phyloP scores from a whole-genome alignment of 2,329 filamentous ascomycete genomes.

The Pseudopithomyces maydicus region DNA sequence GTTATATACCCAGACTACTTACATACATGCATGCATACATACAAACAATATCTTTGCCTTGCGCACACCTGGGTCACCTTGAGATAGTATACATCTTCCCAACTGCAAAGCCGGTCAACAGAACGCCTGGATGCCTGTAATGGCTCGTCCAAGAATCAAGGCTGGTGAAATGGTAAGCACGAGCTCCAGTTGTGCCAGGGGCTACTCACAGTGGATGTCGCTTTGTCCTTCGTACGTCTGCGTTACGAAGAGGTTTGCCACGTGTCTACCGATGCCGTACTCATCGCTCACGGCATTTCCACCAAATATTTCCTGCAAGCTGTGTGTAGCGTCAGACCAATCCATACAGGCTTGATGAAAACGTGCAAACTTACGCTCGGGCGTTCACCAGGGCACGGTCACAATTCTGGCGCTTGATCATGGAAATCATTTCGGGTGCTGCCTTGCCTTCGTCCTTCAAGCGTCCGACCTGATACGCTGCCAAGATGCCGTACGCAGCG shows the following conservation, averaged over 20 bases:
- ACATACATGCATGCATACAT: too few relatives aligned
- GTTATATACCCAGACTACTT: too few relatives aligned
- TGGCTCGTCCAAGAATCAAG: conserved; percentile 57
- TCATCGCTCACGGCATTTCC: conserved; percentile 98
- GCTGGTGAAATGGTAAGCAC: conserved; percentile 44
- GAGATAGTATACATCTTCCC: conserved; percentile 17
- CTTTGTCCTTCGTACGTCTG: conserved; percentile 99
- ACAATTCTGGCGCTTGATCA: conserved; percentile 98
- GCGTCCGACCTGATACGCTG: conserved; percentile 86
- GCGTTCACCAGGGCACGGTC: conserved; percentile 83
- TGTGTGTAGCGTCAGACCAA: conserved; percentile 28
- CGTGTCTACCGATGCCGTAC: conserved; percentile 92
- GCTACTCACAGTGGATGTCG: conserved; percentile 86
- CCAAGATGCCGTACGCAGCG: conserved; percentile 87
- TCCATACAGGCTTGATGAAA: neutral
- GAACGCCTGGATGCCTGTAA: conserved; percentile 77
- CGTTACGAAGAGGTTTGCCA: conserved; percentile 94
- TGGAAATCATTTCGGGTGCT: conserved; percentile 91
- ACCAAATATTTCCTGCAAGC: conserved; percentile 92
- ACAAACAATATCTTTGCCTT: neutral
- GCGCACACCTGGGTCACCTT: conserved; percentile 15
- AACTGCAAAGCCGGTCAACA: conserved; percentile 51
- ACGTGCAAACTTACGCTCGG: conserved; percentile 58
- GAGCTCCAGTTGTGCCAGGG: conserved; percentile 1
- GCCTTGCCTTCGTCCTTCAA: conserved; percentile 90